These are phyloP conservation scores for Juglanconis juglandina DNA, from an alignment of 2,329 filamentous ascomycete species.

Conservation along the genomic window DNA sequence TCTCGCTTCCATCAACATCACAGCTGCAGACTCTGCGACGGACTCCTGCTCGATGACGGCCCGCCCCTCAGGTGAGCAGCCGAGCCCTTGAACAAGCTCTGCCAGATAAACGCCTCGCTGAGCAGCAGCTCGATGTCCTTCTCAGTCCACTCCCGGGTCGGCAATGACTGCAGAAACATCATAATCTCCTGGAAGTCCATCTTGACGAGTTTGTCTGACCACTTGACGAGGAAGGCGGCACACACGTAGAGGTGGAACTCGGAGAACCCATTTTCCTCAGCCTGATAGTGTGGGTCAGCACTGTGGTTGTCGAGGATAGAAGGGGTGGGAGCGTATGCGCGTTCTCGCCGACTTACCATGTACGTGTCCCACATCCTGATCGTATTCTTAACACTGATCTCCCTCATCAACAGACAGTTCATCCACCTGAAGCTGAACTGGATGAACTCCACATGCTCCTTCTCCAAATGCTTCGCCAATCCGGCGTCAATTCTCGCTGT, in stretches of 20 bases:
- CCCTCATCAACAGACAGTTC: constrained; percentile 97
- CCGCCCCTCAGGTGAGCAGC: constrained; percentile 74
- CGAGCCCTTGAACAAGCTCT: constrained; percentile 92
- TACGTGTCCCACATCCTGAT: constrained; percentile 99
- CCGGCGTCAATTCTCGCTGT: constrained; percentile 83
- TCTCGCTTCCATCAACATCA: constrained; percentile 16
- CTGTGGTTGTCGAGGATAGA: not conserved
- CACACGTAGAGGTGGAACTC: constrained; percentile 98
- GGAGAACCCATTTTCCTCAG: constrained; percentile 97
- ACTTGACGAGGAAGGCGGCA: constrained; percentile 95
- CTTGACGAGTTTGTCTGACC: constrained; percentile 89
- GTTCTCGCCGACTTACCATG: constrained; percentile 59
- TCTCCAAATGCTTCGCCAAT: constrained; percentile 83
- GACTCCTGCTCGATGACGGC: constrained; percentile 35
- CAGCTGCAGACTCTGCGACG: constrained; percentile 40
- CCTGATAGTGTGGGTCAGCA: constrained; percentile 47
- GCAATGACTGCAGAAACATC: constrained; percentile 97
- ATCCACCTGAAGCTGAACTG: constrained; percentile 99
- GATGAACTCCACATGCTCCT: constrained; percentile 93
- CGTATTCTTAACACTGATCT: constrained; percentile 93
- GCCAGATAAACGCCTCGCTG: constrained; percentile 98
- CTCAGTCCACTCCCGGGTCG: constrained; percentile 91
- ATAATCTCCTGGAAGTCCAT: constrained; percentile 99
- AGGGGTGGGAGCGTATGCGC: not conserved
- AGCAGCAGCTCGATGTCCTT: constrained; percentile 95